Evolutionary conservation across 176 grass and related monocot genomes (phyloP).

Genomic region (Aegilops tauschii): DNA sequence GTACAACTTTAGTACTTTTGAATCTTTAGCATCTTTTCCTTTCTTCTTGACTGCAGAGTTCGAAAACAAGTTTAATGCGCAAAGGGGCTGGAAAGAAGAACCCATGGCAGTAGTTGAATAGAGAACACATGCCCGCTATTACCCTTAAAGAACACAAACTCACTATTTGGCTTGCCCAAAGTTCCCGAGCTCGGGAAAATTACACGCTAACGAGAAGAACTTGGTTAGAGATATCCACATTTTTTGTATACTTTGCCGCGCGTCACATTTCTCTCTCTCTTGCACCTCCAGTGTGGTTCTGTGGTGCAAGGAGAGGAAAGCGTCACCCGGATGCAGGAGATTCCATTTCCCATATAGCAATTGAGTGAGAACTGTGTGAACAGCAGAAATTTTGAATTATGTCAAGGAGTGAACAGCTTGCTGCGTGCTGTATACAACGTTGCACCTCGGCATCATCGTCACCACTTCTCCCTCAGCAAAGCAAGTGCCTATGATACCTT

Average conservation of each 20-base stretch:
- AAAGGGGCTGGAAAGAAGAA: constrained; percentile 40
- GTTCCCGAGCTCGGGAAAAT: background rate
- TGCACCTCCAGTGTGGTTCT: background rate
- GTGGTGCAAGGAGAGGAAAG: background rate
- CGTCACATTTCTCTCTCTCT: background rate
- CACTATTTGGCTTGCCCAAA: background rate
- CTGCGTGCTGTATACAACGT: too few relatives aligned
- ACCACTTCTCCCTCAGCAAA: too few relatives aligned
- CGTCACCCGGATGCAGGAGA: background rate
- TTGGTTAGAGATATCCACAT: background rate
- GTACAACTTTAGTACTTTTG: background rate
- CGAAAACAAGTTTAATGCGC: constrained; percentile 36
- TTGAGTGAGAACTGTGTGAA: background rate
- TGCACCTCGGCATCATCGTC: too few relatives aligned
- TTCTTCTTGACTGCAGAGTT: constrained; percentile 33
- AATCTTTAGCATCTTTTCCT: background rate
- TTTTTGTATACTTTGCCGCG: background rate
- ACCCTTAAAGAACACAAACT: background rate
- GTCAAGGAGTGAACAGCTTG: background rate
- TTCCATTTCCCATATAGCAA: background rate
- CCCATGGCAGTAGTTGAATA: constrained; percentile 43
- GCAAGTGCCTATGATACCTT: too few relatives aligned
- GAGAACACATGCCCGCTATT: background rate
- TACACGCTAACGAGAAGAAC: background rate
- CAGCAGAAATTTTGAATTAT: background rate